A percentile compares a stretch with the other conserved stretches of the same genome.
These are phyloP conservation scores for Diplocarpon mali DNA, from an alignment of 2,329 filamentous ascomycete species.

Conservation along the genomic window DNA sequence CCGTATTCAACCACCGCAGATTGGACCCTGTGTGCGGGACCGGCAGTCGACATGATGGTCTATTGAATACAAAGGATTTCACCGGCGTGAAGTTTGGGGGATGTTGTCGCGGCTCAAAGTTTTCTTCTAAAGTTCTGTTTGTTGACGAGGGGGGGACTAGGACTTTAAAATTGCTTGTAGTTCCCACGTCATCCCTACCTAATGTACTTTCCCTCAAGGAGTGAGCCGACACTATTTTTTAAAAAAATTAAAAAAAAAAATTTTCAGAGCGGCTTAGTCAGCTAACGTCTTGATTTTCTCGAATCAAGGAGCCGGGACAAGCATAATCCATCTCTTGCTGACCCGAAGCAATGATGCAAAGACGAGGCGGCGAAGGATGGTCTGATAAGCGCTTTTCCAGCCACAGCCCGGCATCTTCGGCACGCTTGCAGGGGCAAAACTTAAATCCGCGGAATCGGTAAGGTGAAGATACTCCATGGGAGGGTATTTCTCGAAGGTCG, in stretches of 20 bases:
- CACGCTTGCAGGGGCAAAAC: not conserved
- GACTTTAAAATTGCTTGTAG: not conserved
- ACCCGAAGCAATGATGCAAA: not conserved
- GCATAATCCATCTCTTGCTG: too few relatives aligned
- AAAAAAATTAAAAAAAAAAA: too few relatives aligned
- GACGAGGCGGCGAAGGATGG: not conserved
- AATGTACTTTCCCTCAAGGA: too few relatives aligned
- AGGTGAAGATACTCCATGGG: too few relatives aligned
- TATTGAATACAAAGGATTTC: not conserved
- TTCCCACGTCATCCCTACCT: conserved; percentile 5
- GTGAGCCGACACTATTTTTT: too few relatives aligned
- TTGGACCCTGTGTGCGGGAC: conserved; percentile 26
- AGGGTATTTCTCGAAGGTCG: too few relatives aligned
- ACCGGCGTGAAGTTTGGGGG: too few relatives aligned
- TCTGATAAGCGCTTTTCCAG: not conserved
- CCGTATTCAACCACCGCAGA: conserved; percentile 32
- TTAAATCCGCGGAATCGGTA: too few relatives aligned
- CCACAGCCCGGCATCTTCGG: not conserved
- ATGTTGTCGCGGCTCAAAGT: too few relatives aligned
- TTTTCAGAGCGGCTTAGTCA: not conserved
- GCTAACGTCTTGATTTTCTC: not conserved
- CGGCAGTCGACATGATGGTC: conserved; percentile 18
- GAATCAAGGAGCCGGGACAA: too few relatives aligned
- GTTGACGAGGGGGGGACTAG: not conserved
- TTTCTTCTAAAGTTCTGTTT: too few relatives aligned